A percentile compares a stretch with the other conserved stretches of the same genome.
These are phyloP conservation scores for Xylona heveae DNA, from an alignment of 495 filamentous ascomycete species.

Conservation along the genomic window DNA sequence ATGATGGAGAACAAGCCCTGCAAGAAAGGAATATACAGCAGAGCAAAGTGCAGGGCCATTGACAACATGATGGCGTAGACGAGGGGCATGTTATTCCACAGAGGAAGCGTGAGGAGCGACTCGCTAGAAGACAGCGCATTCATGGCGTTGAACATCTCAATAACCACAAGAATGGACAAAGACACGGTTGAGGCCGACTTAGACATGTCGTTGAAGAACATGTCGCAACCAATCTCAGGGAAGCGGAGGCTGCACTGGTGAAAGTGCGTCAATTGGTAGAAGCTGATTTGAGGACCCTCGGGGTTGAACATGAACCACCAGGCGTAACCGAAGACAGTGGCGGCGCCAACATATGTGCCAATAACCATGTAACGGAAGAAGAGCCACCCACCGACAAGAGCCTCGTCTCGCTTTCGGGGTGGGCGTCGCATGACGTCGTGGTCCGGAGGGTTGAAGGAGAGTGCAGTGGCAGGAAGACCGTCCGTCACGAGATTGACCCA, in stretches of 20 bases:
- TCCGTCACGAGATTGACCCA: constrained; percentile 99
- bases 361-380: constrained; percentile 97
- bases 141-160: constrained; percentile 99
- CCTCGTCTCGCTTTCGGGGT: constrained; percentile 79
- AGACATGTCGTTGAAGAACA: constrained; percentile 78
- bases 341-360: constrained; percentile 81
- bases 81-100: constrained; percentile 95
- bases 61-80: constrained; percentile 85
- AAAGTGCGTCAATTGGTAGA: constrained; percentile 84
- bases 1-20: constrained; percentile 81
- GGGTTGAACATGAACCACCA: constrained; percentile 99
- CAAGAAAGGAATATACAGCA: constrained; percentile 82
- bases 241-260: constrained; percentile 77
- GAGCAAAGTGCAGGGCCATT: constrained; percentile 89
- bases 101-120: constrained; percentile 74
- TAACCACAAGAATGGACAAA: constrained; percentile 79
- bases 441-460: constrained; percentile 94
- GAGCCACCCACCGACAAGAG: constrained; percentile 82
- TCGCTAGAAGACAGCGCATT: constrained; percentile 93
- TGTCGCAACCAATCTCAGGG: constrained; percentile 79
- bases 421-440: constrained; percentile 90
- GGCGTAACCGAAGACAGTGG: constrained; percentile 91
- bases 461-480: constrained; percentile 84
- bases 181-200: constrained; percentile 92
- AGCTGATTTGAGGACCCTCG: constrained; percentile 78